A percentile compares a stretch with the other conserved stretches of the same genome.
Evolutionary conservation across 1,284 basidiomycete species (phyloP).

Genomic region (Xerocomus minutiporus): DNA sequence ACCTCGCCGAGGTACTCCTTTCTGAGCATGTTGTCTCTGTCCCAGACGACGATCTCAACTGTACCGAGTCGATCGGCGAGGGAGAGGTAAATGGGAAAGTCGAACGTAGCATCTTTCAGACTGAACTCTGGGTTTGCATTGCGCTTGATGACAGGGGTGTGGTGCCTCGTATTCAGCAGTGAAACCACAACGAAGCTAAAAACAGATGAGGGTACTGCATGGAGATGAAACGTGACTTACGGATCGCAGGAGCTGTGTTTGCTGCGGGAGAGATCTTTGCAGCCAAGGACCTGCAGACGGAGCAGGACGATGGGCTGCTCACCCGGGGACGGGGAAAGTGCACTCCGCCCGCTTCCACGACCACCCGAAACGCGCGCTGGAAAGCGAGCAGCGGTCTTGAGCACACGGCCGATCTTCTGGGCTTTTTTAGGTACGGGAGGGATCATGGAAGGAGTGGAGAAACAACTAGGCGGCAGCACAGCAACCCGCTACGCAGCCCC

Average conservation of each 20-base stretch:
- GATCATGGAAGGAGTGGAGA: conserved; percentile 21
- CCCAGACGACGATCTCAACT: conserved; percentile 89
- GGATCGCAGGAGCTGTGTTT: conserved; percentile 68
- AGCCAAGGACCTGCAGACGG: conserved; percentile 61
- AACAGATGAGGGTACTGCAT: neutral
- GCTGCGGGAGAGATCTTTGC: conserved; percentile 60
- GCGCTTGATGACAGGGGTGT: conserved; percentile 79
- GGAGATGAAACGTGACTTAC: conserved; percentile 40
- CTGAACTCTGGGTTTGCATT: conserved; percentile 73
- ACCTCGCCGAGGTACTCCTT: conserved; percentile 95
- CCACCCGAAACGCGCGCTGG: conserved; percentile 43
- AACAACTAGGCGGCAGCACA: neutral
- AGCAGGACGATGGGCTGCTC: conserved; percentile 65
- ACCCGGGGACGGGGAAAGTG: conserved; percentile 50
- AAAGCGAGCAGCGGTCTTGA: conserved; percentile 45
- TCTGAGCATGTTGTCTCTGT: conserved; percentile 74
- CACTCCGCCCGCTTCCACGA: conserved; percentile 36
- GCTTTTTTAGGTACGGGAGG: conserved; percentile 39
- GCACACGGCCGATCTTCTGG: conserved; percentile 44
- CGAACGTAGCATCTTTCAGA: conserved; percentile 76
- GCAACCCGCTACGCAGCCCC: conserved; percentile 18
- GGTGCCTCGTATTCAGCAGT: conserved; percentile 59
- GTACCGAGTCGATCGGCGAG: conserved; percentile 70
- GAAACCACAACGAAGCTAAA: conserved; percentile 70
- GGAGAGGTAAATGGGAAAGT: conserved; percentile 77